Conservation (phyloP, 768 basidiomycete genomes). For the Leccinum subgranulosum region DNA sequence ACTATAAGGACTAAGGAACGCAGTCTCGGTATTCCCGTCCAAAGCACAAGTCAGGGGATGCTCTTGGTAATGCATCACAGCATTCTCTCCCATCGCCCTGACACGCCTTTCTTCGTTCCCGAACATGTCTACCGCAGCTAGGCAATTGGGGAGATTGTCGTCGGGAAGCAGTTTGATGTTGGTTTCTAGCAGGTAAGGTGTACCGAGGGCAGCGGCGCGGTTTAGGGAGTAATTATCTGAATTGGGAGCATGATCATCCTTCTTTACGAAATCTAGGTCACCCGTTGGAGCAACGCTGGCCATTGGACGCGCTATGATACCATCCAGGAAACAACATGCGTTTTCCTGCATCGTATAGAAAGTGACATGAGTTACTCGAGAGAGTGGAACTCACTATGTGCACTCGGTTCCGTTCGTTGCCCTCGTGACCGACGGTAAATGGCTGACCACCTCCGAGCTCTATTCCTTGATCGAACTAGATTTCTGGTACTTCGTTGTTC, state of each 20-base stretch:
- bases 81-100: constrained; percentile 32
- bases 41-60: constrained; percentile 54
- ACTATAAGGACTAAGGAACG: constrained; percentile 50
- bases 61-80: constrained; percentile 37
- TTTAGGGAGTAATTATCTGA: constrained; percentile 7
- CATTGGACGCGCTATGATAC: constrained; percentile 18
- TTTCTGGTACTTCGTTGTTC: constrained; percentile 51
- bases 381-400: constrained; percentile 49
- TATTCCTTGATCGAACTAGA: constrained; percentile 65
- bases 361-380: background rate
- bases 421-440: constrained; percentile 59
- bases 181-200: constrained; percentile 49
- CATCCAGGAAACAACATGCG: constrained; percentile 45
- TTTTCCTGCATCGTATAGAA: constrained; percentile 33
- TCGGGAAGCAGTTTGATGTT: constrained; percentile 46
- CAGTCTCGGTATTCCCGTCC: constrained; percentile 47
- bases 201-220: constrained; percentile 42
- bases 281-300: background rate
- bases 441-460: constrained; percentile 56
- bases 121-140: constrained; percentile 39
- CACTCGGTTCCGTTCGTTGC: constrained; percentile 51
- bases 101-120: constrained; percentile 38
- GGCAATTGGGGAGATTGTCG: constrained; percentile 18
- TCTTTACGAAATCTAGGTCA: constrained; percentile 10
- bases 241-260: background rate